A percentile compares a stretch with the other conserved stretches of the same genome.
Conservation (phyloP, 257 asterid species). For the Phtheirospermum japonicum region DNA sequence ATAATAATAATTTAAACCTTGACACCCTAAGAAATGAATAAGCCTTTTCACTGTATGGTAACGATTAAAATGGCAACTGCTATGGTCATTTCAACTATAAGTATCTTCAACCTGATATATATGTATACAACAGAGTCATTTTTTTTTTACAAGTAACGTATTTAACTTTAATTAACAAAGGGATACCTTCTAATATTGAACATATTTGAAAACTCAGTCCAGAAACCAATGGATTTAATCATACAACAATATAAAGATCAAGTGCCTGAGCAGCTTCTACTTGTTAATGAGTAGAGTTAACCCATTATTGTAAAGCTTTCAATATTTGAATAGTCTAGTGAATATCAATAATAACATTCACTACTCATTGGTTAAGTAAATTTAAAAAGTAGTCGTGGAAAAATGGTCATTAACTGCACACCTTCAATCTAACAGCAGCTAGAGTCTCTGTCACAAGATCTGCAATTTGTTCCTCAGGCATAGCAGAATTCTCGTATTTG, state of each 20-base stretch:
- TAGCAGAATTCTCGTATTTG: constrained; percentile 89
- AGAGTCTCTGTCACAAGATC: constrained; percentile 87
- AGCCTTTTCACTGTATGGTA: too few species aligned
- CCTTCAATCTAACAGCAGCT: constrained; percentile 99
- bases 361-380: too few species aligned
- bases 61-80: too few species aligned
- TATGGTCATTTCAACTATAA: too few species aligned
- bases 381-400: background rate
- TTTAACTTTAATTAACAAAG: too few species aligned
- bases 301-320: constrained; percentile 7
- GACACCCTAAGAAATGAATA: too few species aligned
- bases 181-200: too few species aligned
- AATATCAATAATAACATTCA: background rate
- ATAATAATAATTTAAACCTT: too few species aligned
- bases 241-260: constrained; percentile 15
- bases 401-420: constrained; percentile 32
- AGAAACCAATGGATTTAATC: background rate
- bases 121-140: too few species aligned
- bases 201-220: too few species aligned
- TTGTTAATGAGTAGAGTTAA: background rate
- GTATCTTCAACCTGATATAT: too few species aligned
- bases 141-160: too few species aligned
- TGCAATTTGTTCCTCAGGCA: constrained; percentile 81
- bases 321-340: constrained; percentile 10
- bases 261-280: background rate